Evolutionary conservation across 192 early-diverging fungal species (phyloP).

Genomic region (Chytriomyces confervae): DNA sequence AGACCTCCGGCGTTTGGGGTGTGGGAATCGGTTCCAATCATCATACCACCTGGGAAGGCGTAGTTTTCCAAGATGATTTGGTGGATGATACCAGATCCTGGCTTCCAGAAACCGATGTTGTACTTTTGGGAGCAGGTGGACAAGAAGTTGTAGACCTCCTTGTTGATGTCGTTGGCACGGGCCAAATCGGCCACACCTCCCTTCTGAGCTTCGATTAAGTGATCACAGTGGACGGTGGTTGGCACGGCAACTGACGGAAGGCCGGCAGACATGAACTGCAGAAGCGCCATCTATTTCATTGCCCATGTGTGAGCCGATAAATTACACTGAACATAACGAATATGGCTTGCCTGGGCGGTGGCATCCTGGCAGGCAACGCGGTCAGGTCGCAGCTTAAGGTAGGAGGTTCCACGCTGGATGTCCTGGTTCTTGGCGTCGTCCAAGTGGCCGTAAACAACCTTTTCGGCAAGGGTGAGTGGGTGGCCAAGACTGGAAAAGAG

Average conservation of each 20-base stretch:
- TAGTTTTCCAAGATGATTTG: slow-evolving; percentile 99
- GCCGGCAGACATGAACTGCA: slow-evolving; percentile 98
- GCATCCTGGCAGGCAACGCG: slow-evolving; percentile 99
- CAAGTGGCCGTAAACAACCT: slow-evolving; percentile 98
- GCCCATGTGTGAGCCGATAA: too few species aligned
- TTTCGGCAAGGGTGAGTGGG: slow-evolving; percentile 95
- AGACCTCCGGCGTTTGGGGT: slow-evolving; percentile 89
- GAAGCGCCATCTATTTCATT: slow-evolving; percentile 79
- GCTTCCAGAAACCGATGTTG: slow-evolving; percentile 96
- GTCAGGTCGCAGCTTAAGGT: slow-evolving; percentile 96
- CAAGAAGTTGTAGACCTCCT: slow-evolving; percentile 95
- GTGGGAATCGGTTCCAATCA: slow-evolving; percentile 96
- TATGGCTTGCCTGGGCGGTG: slow-evolving; percentile 74
- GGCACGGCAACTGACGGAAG: slow-evolving; percentile 94
- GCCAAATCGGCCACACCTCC: slow-evolving; percentile 86
- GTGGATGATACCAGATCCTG: slow-evolving; percentile 98
- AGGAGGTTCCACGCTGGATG: slow-evolving; percentile 88
- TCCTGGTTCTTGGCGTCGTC: slow-evolving; percentile 95
- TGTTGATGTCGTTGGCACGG: slow-evolving; percentile 84
- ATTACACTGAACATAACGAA: too few species aligned
- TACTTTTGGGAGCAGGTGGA: slow-evolving; percentile 85
- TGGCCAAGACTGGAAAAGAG: slow-evolving; percentile 73
- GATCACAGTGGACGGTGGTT: slow-evolving; percentile 97
- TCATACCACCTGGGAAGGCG: slow-evolving; percentile 94
- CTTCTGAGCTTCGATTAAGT: slow-evolving; percentile 91